These are phyloP conservation scores for Colletotrichum siamense DNA, from an alignment of 2,329 filamentous ascomycete species.

Conservation along the genomic window DNA sequence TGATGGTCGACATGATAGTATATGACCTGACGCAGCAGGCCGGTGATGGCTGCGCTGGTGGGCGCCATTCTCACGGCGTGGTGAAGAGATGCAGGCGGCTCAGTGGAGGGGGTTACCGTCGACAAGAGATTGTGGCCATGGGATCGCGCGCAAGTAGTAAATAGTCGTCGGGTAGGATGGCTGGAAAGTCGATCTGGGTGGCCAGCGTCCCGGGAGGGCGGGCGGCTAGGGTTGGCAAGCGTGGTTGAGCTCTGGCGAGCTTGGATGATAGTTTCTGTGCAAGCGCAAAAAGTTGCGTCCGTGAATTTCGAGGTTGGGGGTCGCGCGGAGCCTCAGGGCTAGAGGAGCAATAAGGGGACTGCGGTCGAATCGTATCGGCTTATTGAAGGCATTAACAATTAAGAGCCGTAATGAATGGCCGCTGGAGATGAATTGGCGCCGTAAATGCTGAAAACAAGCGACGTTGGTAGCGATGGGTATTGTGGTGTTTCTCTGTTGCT, in stretches of 20 bases:
- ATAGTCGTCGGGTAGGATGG: background rate
- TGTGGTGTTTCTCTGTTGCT: background rate
- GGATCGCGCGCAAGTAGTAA: background rate
- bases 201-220: background rate
- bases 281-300: conserved; percentile 17
- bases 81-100: background rate
- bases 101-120: conserved; percentile 15
- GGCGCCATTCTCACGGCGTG: conserved; percentile 53
- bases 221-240: background rate
- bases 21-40: conserved; percentile 63
- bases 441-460: conserved; percentile 4
- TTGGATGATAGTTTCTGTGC: conserved; percentile 1
- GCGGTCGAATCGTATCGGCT: background rate
- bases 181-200: background rate
- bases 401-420: background rate
- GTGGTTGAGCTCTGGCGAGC: conserved; percentile 13
- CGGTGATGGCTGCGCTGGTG: conserved; percentile 52
- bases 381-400: conserved; percentile 12
- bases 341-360: background rate
- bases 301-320: conserved; percentile 19
- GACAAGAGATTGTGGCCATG: conserved; percentile 17
- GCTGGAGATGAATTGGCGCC: background rate
- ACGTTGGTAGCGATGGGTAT: background rate
- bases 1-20: conserved; percentile 87
- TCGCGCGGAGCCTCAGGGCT: conserved; percentile 8